Percentiles rank a stretch among this genome's conserved stretches.
Evolutionary conservation across 2,329 filamentous ascomycete species (phyloP).

Genomic region (Dactylellina drechsleri): DNA sequence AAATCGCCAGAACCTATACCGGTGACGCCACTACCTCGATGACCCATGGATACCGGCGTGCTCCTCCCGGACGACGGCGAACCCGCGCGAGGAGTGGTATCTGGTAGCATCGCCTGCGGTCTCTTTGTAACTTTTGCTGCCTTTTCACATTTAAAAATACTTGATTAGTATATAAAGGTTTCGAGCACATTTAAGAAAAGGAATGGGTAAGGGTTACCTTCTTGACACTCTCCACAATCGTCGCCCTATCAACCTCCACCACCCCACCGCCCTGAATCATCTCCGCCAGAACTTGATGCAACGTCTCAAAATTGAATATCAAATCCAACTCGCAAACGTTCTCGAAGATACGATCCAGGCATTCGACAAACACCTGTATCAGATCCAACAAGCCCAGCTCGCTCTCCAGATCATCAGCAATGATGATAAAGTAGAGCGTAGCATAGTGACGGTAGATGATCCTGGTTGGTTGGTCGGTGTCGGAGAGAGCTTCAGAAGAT

Average conservation of each 20-base stretch:
- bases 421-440: conserved; percentile 98
- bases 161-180: neutral
- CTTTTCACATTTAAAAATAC: neutral
- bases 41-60: conserved; percentile 30
- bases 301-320: conserved; percentile 98
- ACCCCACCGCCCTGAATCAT: conserved; percentile 97
- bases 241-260: conserved; percentile 75
- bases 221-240: conserved; percentile 84
- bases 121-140: conserved; percentile 55
- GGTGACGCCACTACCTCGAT: conserved; percentile 52
- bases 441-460: conserved; percentile 99
- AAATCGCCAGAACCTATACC: conserved; percentile 53
- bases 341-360: conserved; percentile 92
- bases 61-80: conserved; percentile 39
- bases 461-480: conserved; percentile 83
- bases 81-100: conserved; percentile 30
- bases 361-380: conserved; percentile 98
- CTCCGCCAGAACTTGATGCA: conserved; percentile 89
- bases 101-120: conserved; percentile 42
- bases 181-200: neutral
- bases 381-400: conserved; percentile 94
- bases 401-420: conserved; percentile 94
- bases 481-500: conserved; percentile 69
- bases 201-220: conserved; percentile 72
- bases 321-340: conserved; percentile 98